A percentile compares a stretch with the other conserved stretches of the same genome.
Evolutionary conservation across 2,329 filamentous ascomycete species (phyloP).

Genomic region (Pseudonectria buxi): DNA sequence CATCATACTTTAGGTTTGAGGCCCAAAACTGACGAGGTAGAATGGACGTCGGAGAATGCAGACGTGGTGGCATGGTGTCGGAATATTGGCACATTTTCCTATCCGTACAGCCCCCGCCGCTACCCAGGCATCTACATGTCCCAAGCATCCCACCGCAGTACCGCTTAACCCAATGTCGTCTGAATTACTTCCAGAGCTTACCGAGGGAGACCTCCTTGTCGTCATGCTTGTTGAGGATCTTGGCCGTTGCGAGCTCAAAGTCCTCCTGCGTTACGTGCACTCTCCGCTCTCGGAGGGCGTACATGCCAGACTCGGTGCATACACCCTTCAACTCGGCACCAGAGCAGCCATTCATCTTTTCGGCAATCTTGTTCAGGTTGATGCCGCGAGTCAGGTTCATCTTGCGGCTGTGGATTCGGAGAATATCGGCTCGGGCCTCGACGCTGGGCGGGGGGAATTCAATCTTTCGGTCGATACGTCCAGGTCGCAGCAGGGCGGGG

Average conservation of each 20-base stretch:
- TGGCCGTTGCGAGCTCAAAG: constrained; percentile 95
- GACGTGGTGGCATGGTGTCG: constrained; percentile 5
- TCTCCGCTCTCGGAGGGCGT: constrained; percentile 85
- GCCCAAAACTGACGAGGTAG: too few relatives aligned
- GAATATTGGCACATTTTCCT: constrained; percentile 27
- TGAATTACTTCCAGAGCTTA: constrained; percentile 59
- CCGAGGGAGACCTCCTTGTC: constrained; percentile 91
- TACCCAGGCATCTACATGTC: constrained; percentile 22
- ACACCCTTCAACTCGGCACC: constrained; percentile 98
- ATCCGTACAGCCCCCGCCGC: constrained; percentile 27
- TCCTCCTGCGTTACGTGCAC: constrained; percentile 99
- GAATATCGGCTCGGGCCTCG: constrained; percentile 93
- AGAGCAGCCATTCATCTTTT: constrained; percentile 99
- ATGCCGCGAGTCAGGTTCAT: constrained; percentile 99
- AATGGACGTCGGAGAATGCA: neutral
- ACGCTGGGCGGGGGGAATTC: constrained; percentile 96
- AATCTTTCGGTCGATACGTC: constrained; percentile 96
- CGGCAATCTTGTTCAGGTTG: constrained; percentile 95
- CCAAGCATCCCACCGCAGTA: constrained; percentile 4
- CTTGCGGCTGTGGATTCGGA: constrained; percentile 93
- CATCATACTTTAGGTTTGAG: neutral
- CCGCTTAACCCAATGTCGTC: neutral
- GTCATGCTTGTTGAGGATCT: constrained; percentile 99
- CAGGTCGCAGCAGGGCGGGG: constrained; percentile 88
- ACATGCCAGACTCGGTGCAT: constrained; percentile 98